These are phyloP conservation scores for Datisca glomerata DNA, from an alignment of 306 rosid species.

Conservation along the genomic window DNA sequence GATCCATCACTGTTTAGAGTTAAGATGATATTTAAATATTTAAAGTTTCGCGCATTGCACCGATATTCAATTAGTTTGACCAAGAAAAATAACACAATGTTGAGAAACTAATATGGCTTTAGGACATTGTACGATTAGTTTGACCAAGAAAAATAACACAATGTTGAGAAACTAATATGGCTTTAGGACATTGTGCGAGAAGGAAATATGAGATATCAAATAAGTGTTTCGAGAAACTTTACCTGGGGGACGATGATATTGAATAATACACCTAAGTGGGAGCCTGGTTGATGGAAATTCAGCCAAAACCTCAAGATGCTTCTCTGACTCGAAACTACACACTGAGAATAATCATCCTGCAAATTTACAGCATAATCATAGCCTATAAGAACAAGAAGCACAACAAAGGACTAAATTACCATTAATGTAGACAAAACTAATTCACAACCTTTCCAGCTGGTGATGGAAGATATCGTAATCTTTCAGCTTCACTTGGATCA, in stretches of 20 bases:
- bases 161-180: too few relatives aligned
- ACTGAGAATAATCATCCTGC: constrained; percentile 90
- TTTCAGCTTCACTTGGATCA: constrained; percentile 70
- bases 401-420: neutral
- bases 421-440: neutral
- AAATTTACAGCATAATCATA: constrained; percentile 9
- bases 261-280: constrained; percentile 96
- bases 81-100: too few relatives aligned
- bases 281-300: constrained; percentile 91
- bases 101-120: too few relatives aligned
- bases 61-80: too few relatives aligned
- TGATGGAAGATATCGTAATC: constrained; percentile 66
- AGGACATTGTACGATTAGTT: too few relatives aligned
- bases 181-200: too few relatives aligned
- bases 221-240: too few relatives aligned
- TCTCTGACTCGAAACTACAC: constrained; percentile 86
- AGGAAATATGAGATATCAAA: too few relatives aligned
- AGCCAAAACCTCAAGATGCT: constrained; percentile 89
- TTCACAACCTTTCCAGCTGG: constrained; percentile 77
- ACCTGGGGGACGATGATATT: constrained; percentile 98
- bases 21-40: too few relatives aligned
- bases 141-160: too few relatives aligned
- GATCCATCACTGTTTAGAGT: too few relatives aligned
- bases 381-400: constrained; percentile 2
- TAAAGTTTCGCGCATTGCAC: too few relatives aligned